Conservation (phyloP, 192 early-diverging fungal species). For the Piromyces sp. region DNA sequence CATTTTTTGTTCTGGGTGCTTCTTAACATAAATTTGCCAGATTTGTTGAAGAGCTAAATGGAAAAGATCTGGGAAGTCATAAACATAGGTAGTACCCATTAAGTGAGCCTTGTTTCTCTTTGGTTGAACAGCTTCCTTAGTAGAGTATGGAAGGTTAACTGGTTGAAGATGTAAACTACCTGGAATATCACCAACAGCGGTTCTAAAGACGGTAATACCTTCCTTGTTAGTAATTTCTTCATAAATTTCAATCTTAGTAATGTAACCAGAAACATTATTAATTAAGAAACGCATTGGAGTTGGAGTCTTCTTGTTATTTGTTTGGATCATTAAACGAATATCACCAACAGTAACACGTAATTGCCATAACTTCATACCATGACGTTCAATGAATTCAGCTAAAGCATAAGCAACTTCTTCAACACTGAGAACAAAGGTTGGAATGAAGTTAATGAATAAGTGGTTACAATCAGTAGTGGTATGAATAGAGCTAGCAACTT, state of each 20-base stretch:
- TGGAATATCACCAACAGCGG: slow-evolving; percentile 46
- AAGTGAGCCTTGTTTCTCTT: slow-evolving; percentile 94
- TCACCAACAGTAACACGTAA: slow-evolving; percentile 90
- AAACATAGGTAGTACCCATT: slow-evolving; percentile 95
- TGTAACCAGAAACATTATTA: slow-evolving; percentile 78
- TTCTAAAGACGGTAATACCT: slow-evolving; percentile 70
- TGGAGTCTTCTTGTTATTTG: slow-evolving; percentile 30
- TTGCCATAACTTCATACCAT: slow-evolving; percentile 86
- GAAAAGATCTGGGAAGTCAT: slow-evolving; percentile 98
- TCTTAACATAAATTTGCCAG: slow-evolving; percentile 38
- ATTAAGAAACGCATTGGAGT: slow-evolving; percentile 78
- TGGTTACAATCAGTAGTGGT: slow-evolving; percentile 98
- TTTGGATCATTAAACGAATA: slow-evolving; percentile 81
- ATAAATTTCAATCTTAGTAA: slow-evolving; percentile 82
- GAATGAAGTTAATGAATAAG: slow-evolving; percentile 95
- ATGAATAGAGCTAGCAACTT: slow-evolving; percentile 48
- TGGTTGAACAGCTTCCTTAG: slow-evolving; percentile 91
- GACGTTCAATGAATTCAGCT: slow-evolving; percentile 77
- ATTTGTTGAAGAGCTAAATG: slow-evolving; percentile 60
- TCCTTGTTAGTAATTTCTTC: slow-evolving; percentile 67
- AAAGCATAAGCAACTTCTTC: slow-evolving; percentile 66
- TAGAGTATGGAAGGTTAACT: slow-evolving; percentile 66
- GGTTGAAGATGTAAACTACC: slow-evolving; percentile 71
- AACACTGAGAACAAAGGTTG: slow-evolving; percentile 77
- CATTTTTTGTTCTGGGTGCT: slow-evolving; percentile 5